phyloP scores from a whole-genome alignment of 331 rosid genomes.

The Quercus lobata region DNA sequence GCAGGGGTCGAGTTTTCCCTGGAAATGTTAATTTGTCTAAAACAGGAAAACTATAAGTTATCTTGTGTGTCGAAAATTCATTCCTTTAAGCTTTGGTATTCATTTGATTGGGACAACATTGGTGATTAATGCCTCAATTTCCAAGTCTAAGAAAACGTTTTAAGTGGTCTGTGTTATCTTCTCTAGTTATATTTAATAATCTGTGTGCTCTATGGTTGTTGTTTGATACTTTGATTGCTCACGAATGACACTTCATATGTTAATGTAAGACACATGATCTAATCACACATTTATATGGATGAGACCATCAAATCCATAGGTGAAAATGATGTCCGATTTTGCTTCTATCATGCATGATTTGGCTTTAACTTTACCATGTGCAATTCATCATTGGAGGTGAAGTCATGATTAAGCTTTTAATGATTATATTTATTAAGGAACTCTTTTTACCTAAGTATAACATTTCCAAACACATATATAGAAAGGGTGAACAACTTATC shows the following conservation, averaged over 20 bases:
- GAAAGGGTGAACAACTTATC: not conserved
- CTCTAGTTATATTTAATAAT: no score
- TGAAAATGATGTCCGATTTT: slow-evolving; percentile 36
- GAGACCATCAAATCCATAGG: slow-evolving; percentile 9
- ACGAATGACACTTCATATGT: slow-evolving; percentile 20
- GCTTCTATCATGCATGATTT: slow-evolving; percentile 18
- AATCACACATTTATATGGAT: slow-evolving; percentile 18
- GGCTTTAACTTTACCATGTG: slow-evolving; percentile 20
- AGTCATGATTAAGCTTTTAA: slow-evolving; percentile 7
- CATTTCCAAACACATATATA: not conserved
- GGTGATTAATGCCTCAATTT: not conserved
- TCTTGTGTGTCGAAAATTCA: not conserved
- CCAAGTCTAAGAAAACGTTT: not conserved
- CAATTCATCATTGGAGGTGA: slow-evolving; percentile 26
- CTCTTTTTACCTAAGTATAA: not conserved
- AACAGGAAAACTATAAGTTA: not conserved
- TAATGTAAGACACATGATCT: slow-evolving; percentile 17
- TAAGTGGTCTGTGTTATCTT: not conserved
- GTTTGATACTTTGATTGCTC: not conserved
- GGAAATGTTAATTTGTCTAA: not conserved
- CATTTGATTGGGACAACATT: not conserved
- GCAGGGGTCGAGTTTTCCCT: not conserved
- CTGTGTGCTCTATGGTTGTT: no score
- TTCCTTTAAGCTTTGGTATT: not conserved
- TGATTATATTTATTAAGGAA: not conserved